phyloP scores from a whole-genome alignment of 2,329 filamentous ascomycete genomes.

The Diaporthe amygdali region DNA sequence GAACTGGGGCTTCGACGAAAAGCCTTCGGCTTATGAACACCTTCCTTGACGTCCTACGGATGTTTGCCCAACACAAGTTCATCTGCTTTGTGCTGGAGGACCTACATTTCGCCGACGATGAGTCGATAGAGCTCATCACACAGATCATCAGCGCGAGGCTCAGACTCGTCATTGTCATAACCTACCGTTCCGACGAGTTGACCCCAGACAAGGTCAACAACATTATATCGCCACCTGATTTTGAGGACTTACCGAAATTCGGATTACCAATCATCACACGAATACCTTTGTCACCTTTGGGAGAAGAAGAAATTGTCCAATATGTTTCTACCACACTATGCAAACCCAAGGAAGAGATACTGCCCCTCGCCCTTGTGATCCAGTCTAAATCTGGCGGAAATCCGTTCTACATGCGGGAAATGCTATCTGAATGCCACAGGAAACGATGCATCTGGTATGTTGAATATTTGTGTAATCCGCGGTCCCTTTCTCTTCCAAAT shows the following conservation, averaged over 20 bases:
- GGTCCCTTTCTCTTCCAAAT: neutral
- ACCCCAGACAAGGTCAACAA: slow-evolving; percentile 58
- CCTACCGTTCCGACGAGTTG: slow-evolving; percentile 72
- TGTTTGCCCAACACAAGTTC: slow-evolving; percentile 83
- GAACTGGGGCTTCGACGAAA: slow-evolving; percentile 63
- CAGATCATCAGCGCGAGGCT: slow-evolving; percentile 81
- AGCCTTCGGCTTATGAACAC: slow-evolving; percentile 83
- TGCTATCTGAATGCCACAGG: slow-evolving; percentile 84
- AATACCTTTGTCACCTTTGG: slow-evolving; percentile 75
- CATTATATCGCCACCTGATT: slow-evolving; percentile 59
- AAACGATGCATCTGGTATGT: slow-evolving; percentile 83
- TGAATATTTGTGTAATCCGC: neutral
- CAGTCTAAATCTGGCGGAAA: slow-evolving; percentile 90
- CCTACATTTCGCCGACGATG: slow-evolving; percentile 86
- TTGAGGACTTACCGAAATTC: slow-evolving; percentile 53
- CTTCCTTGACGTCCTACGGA: slow-evolving; percentile 82
- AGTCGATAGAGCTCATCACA: slow-evolving; percentile 82
- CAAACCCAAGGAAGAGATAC: slow-evolving; percentile 71
- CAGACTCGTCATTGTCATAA: slow-evolving; percentile 82
- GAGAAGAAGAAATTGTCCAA: slow-evolving; percentile 78
- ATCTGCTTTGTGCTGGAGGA: slow-evolving; percentile 91
- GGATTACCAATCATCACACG: slow-evolving; percentile 67
- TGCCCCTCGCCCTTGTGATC: slow-evolving; percentile 81
- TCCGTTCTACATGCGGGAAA: slow-evolving; percentile 89
- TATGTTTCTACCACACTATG: slow-evolving; percentile 86